Conservation (phyloP, 1,284 basidiomycete genomes). For the Golubevia pallescens region DNA sequence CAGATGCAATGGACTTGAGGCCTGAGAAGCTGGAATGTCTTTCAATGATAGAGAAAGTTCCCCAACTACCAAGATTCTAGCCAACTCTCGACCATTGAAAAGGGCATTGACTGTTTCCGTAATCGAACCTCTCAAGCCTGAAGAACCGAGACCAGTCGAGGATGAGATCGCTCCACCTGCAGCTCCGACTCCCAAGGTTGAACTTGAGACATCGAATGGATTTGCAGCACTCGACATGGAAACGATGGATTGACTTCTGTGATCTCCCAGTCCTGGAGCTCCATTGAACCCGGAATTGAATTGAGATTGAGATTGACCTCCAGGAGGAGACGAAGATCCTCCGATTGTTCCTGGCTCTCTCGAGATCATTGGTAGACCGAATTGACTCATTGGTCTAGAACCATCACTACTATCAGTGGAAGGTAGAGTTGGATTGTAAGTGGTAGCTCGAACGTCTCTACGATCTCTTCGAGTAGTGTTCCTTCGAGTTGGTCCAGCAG, state of each 20-base stretch:
- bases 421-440: conserved; percentile 27
- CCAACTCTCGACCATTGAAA: conserved; percentile 30
- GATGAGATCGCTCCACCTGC: not conserved
- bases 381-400: too few relatives aligned
- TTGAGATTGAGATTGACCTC: not conserved
- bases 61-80: conserved; percentile 52
- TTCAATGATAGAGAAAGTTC: conserved; percentile 33
- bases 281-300: not conserved
- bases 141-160: not conserved
- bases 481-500: conserved; percentile 21
- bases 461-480: conserved; percentile 42
- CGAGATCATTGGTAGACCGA: too few relatives aligned
- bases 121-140: conserved; percentile 24
- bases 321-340: not conserved
- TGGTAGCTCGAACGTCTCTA: conserved; percentile 47
- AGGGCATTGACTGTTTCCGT: conserved; percentile 54
- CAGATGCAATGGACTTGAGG: conserved; percentile 26
- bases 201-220: conserved; percentile 2
- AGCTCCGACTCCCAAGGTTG: conserved; percentile 1
- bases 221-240: conserved; percentile 15
- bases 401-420: too few relatives aligned
- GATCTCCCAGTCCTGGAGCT: conserved; percentile 20
- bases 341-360: not conserved
- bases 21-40: conserved; percentile 8
- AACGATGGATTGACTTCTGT: conserved; percentile 39